Percentiles rank a stretch among this genome's conserved stretches.
These are phyloP conservation scores for Pichia membranifaciens DNA, from an alignment of 805 yeast species.

Conservation along the genomic window DNA sequence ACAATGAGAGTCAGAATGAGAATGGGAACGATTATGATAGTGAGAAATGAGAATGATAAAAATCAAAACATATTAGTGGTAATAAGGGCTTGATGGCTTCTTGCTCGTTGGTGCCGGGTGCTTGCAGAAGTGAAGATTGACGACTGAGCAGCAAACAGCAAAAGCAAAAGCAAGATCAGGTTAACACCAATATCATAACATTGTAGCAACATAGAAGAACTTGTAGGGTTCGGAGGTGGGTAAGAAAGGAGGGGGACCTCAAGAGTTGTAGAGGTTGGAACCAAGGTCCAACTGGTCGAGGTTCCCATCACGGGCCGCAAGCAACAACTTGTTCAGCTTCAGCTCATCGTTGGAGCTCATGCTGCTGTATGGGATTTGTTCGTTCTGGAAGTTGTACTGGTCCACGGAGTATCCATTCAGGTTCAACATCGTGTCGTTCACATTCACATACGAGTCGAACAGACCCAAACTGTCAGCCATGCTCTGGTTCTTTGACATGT, in stretches of 20 bases:
- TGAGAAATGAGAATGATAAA: neutral
- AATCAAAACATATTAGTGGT: too few species aligned
- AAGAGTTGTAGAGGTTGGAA: conserved; percentile 32
- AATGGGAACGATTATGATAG: too few species aligned
- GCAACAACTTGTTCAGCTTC: conserved; percentile 45
- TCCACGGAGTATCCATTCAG: conserved; percentile 15
- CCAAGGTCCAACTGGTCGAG: conserved; percentile 44
- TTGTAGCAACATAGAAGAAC: too few species aligned
- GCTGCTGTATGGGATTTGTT: conserved; percentile 23
- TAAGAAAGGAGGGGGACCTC: neutral
- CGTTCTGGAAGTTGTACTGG: conserved; percentile 21
- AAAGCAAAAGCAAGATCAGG: too few species aligned
- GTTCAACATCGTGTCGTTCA: conserved; percentile 20
- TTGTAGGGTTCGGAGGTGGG: too few species aligned
- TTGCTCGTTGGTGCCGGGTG: too few species aligned
- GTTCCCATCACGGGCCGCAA: conserved; percentile 53
- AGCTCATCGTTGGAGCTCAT: conserved; percentile 22
- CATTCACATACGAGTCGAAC: conserved; percentile 19
- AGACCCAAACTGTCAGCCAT: conserved; percentile 23
- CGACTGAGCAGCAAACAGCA: too few species aligned
- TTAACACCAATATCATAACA: too few species aligned
- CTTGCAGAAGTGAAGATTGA: neutral
- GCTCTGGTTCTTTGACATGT: conserved; percentile 14
- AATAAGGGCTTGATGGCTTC: too few species aligned
- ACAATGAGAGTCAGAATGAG: too few species aligned